Base-by-base conservation (phyloP, 176 grass and related monocot genomes). In the Pontederia paniculata region DNA sequence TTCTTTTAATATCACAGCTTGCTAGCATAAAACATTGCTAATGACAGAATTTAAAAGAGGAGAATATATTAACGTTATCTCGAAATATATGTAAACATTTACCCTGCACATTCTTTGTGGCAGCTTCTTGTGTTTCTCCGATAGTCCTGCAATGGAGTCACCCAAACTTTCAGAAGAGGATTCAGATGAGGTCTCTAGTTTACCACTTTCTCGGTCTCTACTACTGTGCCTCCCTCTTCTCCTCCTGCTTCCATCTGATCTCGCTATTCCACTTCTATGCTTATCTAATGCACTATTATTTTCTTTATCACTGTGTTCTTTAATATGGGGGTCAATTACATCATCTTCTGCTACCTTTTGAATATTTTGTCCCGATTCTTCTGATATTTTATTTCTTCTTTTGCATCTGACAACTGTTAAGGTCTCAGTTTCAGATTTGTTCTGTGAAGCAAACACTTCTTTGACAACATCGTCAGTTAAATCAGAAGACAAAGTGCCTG, bases 401-500 rank as follows among this genome's bases (percentile, higher is more conserved):
- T 58, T 70, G 18, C 9, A 28, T 9, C 49, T 58, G 22, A 23
- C 16, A 54, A 17, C 50, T 18, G 15, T 17, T 47, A 42, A 48
- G 31, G 28, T 57, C 22, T 31, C 54, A 70, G 67, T 4, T 41
- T 17, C 15, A 58, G 23, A 13, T 70, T 48, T 47, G 8, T 41
- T 12, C 16, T 17, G 9, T 5, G 31, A 11, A 12, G 43, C 14
- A 4, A 43, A 64, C 55, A 21, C 75, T 52, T 83, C 79, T 73
- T 81, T 73, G 19, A 66, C 59, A 74, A 72, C 70, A 63, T 81
- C 70, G 73, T 89, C 85, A 21, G 57, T 52, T 57, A 72, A 76
- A 37, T 81, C 82, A 22, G 53, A 44, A 74, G 84, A 84, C 48
- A 23, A 57, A 74, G 68, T 83, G 55, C 82, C 77, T 57, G 77